Base-by-base conservation (phyloP, 108 stramenopile species). In the Skeletonema costatum region DNA sequence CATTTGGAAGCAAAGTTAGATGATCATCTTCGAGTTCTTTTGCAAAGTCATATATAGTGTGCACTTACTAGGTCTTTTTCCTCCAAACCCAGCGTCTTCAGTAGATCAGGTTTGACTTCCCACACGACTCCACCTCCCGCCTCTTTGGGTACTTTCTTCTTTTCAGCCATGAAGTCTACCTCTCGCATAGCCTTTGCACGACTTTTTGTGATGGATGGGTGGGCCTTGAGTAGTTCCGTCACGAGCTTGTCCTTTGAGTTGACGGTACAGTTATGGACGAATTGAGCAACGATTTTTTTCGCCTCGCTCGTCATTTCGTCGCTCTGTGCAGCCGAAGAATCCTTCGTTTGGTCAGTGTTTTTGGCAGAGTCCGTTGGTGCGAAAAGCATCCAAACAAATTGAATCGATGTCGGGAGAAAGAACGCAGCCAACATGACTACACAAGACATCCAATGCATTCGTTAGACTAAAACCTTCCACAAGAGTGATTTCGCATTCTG, bases 91-190 rank as follows among this genome's bases (percentile, higher is more conserved):
- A 92, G 82, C 16, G 86, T 68, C 16, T 75, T 63, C 51, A 91
- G 76, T 31, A 90, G 79, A 36, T 87, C 86, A 14, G 70, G 32
- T 66, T 95, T 93, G 32, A 95, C 94, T 71, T 87, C 87, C 94
- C 94, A 95, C 51, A 89, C 76, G n/a, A 89, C 85, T 0, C 89
- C 89, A 13, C 74, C 84, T 7, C 71, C 53, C 25, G 53, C 53
- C 25, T 56, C 82, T 30, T 81, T 74, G 5, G 86, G 74, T 36
- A 88, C 69, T 29, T 85, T 83, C 50, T 78, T 70, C 79, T 96
- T 96, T 35, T 74, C 81, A 7, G 95, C 95, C 58, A 91, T 89
- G 16, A 76, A 77, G 32, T 93, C 92, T n/a, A 96, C 70, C 71
- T 91, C 90, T 13, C 90, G 80, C 62, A 85, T 86, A 3, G 90